Percentiles rank a stretch among this genome's conserved stretches.
Conservation (phyloP, 441 rosid species). For the Euphorbia neoarborescens region DNA sequence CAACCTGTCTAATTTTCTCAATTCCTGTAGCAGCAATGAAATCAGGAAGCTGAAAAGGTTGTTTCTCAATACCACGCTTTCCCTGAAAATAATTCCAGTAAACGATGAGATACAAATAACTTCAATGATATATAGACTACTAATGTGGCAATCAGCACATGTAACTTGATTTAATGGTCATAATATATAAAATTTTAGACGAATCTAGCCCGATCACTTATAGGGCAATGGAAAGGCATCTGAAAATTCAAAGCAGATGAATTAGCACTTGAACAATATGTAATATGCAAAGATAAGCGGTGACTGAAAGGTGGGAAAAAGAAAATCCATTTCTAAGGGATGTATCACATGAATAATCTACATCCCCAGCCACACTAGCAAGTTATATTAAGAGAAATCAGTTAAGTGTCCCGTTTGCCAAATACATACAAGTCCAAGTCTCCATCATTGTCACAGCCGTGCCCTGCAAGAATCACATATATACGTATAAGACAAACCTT, state of each 20-base stretch:
- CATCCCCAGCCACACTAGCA: conserved; percentile 40
- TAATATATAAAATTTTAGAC: conserved; percentile 20
- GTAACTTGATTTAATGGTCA: conserved; percentile 14
- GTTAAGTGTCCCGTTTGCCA: conserved; percentile 44
- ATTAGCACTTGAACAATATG: conserved; percentile 34
- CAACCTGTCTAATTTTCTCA: conserved; percentile 97
- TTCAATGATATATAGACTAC: background rate
- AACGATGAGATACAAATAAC: conserved; percentile 42
- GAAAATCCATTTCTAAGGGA: background rate
- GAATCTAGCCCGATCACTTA: conserved; percentile 38
- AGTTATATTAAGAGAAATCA: conserved; percentile 31
- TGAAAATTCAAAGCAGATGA: conserved; percentile 51
- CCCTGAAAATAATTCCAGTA: conserved; percentile 57
- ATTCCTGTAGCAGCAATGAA: conserved; percentile 99
- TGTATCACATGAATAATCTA: conserved; percentile 20
- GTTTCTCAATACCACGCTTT: conserved; percentile 97
- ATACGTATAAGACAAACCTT: conserved; percentile 95
- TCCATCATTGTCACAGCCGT: conserved; percentile 78
- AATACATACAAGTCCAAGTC: conserved; percentile 95
- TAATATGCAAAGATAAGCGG: conserved; percentile 20
- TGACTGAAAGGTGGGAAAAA: background rate
- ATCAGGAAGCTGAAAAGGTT: conserved; percentile 96
- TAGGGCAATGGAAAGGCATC: conserved; percentile 44
- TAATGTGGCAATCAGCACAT: conserved; percentile 16
- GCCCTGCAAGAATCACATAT: conserved; percentile 99